Percentiles rank a stretch among this genome's conserved stretches.
Conservation (phyloP, 2,329 filamentous ascomycete genomes). For the Aspergillus sp. region DNA sequence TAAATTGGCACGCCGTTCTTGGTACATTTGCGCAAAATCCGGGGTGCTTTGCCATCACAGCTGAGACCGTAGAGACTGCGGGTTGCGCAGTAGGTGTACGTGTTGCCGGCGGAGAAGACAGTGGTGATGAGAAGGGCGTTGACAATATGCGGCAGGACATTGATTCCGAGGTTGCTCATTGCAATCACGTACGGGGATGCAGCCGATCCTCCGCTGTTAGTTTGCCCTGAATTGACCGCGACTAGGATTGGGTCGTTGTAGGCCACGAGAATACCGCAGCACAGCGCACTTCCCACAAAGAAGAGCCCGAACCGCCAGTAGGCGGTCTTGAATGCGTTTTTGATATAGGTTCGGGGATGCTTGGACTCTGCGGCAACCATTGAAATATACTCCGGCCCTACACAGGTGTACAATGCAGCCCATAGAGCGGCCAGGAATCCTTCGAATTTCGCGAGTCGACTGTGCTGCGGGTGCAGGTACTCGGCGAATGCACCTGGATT, state of each 20-base stretch:
- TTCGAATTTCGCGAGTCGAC: constrained; percentile 39
- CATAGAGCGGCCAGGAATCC: too few relatives aligned
- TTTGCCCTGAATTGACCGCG: constrained; percentile 41
- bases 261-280: constrained; percentile 60
- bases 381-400: constrained; percentile 56
- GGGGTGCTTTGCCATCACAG: too few relatives aligned
- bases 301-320: constrained; percentile 69
- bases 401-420: constrained; percentile 50
- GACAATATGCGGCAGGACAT: constrained; percentile 56
- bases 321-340: constrained; percentile 62
- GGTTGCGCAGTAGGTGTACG: too few relatives aligned
- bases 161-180: constrained; percentile 55
- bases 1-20: too few relatives aligned
- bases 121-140: constrained; percentile 62
- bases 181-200: constrained; percentile 60
- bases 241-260: constrained; percentile 55
- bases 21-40: too few relatives aligned
- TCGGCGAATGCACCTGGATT: constrained; percentile 59
- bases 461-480: constrained; percentile 51
- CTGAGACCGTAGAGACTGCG: too few relatives aligned
- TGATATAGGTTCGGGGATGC: constrained; percentile 60
- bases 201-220: constrained; percentile 42
- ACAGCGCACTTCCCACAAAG: constrained; percentile 62
- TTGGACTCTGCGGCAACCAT: constrained; percentile 58
- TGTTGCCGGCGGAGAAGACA: constrained; percentile 58